A percentile compares a stretch with the other conserved stretches of the same genome.
Conservation (phyloP, 495 filamentous ascomycete species). For the Penicillium turbatum region DNA sequence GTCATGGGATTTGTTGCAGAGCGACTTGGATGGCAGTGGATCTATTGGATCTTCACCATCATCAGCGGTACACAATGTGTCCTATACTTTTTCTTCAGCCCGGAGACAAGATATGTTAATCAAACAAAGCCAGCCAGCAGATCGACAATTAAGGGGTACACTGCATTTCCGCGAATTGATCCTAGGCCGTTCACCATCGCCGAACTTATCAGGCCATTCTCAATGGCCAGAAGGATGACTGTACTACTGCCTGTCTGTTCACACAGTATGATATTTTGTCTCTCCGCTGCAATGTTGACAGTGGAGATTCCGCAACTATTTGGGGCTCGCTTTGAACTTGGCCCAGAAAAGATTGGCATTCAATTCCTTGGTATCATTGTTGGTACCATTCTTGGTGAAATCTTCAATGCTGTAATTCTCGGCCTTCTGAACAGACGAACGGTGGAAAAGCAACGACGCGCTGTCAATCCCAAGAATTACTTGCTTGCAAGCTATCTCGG, state of each 20-base stretch:
- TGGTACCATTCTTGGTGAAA: neutral
- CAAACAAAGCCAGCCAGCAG: neutral
- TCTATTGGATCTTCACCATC: neutral
- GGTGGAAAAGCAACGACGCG: neutral
- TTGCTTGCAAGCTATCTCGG: neutral
- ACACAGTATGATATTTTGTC: neutral
- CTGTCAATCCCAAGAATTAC: neutral
- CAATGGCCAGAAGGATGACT: neutral
- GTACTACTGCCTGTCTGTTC: neutral
- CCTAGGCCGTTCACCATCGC: neutral
- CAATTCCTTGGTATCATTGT: neutral
- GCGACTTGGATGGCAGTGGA: neutral
- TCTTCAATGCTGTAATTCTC: neutral
- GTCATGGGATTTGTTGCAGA: neutral
- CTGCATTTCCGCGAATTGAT: neutral
- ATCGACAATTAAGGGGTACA: neutral
- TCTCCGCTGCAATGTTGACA: neutral
- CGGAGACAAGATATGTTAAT: neutral
- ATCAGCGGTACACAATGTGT: neutral
- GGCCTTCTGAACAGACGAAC: neutral
- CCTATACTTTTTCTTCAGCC: neutral
- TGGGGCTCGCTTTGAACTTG: neutral
- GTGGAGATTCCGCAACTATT: neutral
- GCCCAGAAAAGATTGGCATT: neutral
- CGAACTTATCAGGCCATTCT: neutral